These are phyloP conservation scores for Penicillium robsamsonii DNA, from an alignment of 495 filamentous ascomycete genomes.

Conservation along the genomic window DNA sequence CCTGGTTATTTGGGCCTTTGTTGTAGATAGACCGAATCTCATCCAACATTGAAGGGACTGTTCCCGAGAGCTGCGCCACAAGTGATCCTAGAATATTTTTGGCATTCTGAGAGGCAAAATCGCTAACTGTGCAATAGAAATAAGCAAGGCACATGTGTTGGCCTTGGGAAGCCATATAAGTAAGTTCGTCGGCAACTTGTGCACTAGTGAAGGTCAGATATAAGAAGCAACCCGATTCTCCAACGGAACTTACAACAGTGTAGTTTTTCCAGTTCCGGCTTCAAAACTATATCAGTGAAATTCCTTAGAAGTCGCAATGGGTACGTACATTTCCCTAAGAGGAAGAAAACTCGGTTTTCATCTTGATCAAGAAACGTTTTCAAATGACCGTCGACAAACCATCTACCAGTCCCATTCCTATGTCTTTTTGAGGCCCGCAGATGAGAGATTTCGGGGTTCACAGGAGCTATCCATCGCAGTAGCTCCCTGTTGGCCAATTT, in stretches of 20 bases:
- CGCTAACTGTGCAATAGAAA: conserved; percentile 25
- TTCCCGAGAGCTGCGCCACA: conserved; percentile 19
- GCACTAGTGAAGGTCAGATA: conserved; percentile 13
- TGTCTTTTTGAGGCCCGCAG: conserved; percentile 16
- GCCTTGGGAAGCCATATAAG: conserved; percentile 8
- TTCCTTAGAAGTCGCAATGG: no score
- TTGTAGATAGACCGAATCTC: conserved; percentile 16
- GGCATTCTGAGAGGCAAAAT: conserved; percentile 20
- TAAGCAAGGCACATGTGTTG: conserved; percentile 16
- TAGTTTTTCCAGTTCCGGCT: conserved; percentile 28
- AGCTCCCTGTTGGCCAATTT: conserved; percentile 13
- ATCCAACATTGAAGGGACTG: conserved; percentile 15
- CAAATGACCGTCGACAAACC: conserved; percentile 20
- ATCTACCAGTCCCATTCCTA: conserved; percentile 13
- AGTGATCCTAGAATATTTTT: conserved; percentile 24
- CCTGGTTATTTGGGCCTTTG: conserved; percentile 14
- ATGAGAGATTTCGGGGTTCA: conserved; percentile 20
- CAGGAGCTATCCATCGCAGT: conserved; percentile 24
- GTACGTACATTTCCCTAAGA: conserved; percentile 26
- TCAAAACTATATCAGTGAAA: background rate
- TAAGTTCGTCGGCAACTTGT: conserved; percentile 20
- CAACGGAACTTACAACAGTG: conserved; percentile 18
- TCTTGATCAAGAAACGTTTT: conserved; percentile 12
- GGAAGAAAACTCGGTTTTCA: conserved; percentile 8
- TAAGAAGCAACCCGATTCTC: background rate